Conservation (phyloP, 2,329 filamentous ascomycete genomes). For the Stachybotrys chartarum region DNA sequence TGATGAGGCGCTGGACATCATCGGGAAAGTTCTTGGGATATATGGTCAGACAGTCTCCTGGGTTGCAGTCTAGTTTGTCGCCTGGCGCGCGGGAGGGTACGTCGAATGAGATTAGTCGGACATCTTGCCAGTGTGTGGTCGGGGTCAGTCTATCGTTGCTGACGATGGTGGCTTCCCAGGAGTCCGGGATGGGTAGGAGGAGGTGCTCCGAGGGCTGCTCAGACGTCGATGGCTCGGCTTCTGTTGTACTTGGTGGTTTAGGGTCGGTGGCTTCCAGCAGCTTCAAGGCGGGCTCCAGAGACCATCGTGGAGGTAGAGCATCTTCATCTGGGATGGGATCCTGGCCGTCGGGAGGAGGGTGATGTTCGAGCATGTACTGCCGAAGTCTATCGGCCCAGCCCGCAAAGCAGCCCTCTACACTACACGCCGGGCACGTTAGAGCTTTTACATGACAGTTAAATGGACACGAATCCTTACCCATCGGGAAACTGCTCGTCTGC, state of each 20-base stretch:
- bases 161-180: constrained; percentile 49
- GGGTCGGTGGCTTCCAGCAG: constrained; percentile 1
- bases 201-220: constrained; percentile 20
- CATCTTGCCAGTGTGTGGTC: constrained; percentile 81
- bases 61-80: constrained; percentile 36
- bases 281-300: constrained; percentile 20
- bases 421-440: constrained; percentile 23
- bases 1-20: constrained; percentile 74
- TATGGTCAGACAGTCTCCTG: constrained; percentile 75
- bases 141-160: constrained; percentile 72
- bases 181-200: constrained; percentile 53
- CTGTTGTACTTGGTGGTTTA: constrained; percentile 4
- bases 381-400: constrained; percentile 68
- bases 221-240: constrained; percentile 4
- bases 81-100: constrained; percentile 20
- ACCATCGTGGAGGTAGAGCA: constrained; percentile 67
- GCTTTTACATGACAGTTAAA: not conserved
- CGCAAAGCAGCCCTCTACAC: constrained; percentile 74
- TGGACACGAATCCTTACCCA: constrained; percentile 49
- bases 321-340: constrained; percentile 66
- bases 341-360: constrained; percentile 61
- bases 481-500: constrained; percentile 91
- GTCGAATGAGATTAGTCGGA: constrained; percentile 66
- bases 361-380: constrained; percentile 56
- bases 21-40: constrained; percentile 80